These are phyloP conservation scores for Euphorbia pulcherrima DNA, from an alignment of 345 rosid genomes.

Conservation along the genomic window DNA sequence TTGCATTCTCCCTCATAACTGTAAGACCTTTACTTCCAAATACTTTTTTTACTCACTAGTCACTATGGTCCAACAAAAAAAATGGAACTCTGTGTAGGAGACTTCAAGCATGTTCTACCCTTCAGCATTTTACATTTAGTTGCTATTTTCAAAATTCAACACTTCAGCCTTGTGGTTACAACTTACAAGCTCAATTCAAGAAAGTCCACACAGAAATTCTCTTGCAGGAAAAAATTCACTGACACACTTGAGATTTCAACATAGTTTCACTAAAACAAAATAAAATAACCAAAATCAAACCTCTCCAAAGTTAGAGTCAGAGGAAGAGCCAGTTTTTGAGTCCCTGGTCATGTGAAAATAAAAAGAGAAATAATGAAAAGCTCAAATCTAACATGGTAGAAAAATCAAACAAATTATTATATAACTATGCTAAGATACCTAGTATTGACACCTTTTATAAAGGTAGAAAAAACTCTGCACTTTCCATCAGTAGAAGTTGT, in stretches of 20 bases:
- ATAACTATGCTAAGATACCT: constrained; percentile 39
- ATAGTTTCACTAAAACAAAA: background rate
- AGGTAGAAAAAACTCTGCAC: constrained; percentile 91
- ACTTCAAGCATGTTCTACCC: background rate
- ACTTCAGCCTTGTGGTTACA: background rate
- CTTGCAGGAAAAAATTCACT: background rate
- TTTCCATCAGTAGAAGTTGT: constrained; percentile 98
- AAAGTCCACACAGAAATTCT: background rate
- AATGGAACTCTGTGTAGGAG: background rate
- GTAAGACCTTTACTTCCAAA: background rate
- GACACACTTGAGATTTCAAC: background rate
- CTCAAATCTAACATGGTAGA: constrained; percentile 9
- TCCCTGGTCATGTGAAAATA: constrained; percentile 47
- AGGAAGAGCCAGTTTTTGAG: constrained; percentile 55
- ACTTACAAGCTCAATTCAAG: background rate
- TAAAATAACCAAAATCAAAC: constrained; percentile 38
- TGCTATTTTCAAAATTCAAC: background rate
- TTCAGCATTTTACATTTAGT: background rate
- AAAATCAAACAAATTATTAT: constrained; percentile 2
- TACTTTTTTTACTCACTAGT: no score
- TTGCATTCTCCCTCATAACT: background rate
- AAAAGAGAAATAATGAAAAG: constrained; percentile 24
- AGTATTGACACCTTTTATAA: constrained; percentile 95
- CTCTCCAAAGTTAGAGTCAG: constrained; percentile 94
- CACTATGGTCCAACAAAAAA: background rate